phyloP scores from a whole-genome alignment of 129 eudicot genomes.

The Pulicaria dysenterica region DNA sequence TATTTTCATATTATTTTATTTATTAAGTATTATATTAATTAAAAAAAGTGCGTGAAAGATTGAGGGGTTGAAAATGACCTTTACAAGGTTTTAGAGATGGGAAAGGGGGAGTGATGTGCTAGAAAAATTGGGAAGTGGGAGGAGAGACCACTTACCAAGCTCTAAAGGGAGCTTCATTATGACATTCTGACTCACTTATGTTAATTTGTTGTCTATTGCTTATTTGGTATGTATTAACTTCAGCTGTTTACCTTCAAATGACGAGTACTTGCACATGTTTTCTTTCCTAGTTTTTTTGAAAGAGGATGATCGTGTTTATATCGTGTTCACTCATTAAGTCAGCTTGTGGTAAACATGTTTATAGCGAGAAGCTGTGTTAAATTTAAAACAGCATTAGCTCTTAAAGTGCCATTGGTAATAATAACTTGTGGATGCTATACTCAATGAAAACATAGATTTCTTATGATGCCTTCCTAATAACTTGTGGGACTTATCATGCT shows the following conservation, averaged over 20 bases:
- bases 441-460: not conserved
- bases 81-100: too few species aligned
- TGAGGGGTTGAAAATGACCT: too few species aligned
- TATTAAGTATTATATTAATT: too few species aligned
- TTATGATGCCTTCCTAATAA: not conserved
- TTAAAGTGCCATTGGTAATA: not conserved
- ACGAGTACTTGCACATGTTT: not conserved
- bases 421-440: conserved; percentile 11
- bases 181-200: too few species aligned
- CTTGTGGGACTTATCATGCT: conserved; percentile 16
- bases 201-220: too few species aligned
- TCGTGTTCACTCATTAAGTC: not conserved
- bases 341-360: not conserved
- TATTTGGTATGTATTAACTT: too few species aligned
- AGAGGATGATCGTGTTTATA: conserved; percentile 1
- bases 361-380: not conserved
- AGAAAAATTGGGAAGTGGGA: too few species aligned
- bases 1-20: too few species aligned
- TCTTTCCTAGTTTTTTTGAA: not conserved
- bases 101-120: too few species aligned
- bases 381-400: not conserved
- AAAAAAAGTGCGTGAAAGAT: too few species aligned
- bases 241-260: not conserved
- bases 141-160: too few species aligned
- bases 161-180: too few species aligned